Evolutionary conservation across 192 early-diverging fungal species (phyloP), one percentile per base, ranked within the genome.

Genomic region (Backusella mclennaniae): DNA sequence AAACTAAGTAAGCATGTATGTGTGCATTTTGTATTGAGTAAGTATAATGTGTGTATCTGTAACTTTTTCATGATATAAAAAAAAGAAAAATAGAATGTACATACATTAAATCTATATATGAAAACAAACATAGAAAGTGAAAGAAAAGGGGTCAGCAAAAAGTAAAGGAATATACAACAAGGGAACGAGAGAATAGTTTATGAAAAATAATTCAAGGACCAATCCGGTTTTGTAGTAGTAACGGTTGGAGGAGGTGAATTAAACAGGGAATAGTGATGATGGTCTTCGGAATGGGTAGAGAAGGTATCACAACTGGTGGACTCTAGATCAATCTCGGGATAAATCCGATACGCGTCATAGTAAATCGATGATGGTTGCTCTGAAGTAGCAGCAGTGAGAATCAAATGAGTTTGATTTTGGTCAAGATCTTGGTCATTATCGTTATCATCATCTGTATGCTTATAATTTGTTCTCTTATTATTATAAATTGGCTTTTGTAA

Each of bases 401-500:
- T n/a, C 46, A 49, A 49, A 49, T 49, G 17, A 49, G 19, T 17
- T n/a, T 49, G 46, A n/a, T 49, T 49, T 49, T 49, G 46, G 17
- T 15, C 17, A 49, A 15, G 15, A 7, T n/a, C 46, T n/a, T n/a
- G 46, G 19, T n/a, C 19, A 0, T 49, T 49, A 49, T 49, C 19
- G 19, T 49, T n/a, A 49, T 49, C 46, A 49, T 49, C 46, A 49
- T 63, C 56, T 29, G 23, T 63, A 14, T 63, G 56, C 26, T 63
- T 63, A 63, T 63, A 63, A 29, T 63, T 63, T 29, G 56, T 63
- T 26, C 56, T 63, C 26, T 63, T 63, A 29, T 63, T 63, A 23
- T 63, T 63, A 63, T 63, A 63, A 29, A 63, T 63, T 23, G 56
- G 56, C 26, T 63, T 63, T 29, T 63, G 56, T 29, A 80, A 63